Evolutionary conservation across 345 rosid species (phyloP).

Genomic region (Eucalyptus tenuipes): DNA sequence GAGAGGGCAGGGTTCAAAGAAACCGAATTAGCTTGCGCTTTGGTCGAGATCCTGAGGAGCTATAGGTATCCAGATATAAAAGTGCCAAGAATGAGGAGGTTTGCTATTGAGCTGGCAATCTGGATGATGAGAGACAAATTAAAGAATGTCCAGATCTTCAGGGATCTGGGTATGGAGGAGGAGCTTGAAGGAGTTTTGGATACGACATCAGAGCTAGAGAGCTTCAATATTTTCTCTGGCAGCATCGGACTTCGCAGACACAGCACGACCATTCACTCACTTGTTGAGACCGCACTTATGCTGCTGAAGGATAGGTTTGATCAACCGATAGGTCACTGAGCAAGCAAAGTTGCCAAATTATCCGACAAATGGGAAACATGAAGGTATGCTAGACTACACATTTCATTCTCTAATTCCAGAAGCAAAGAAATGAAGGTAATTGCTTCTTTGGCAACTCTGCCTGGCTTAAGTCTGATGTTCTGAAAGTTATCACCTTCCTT

Average conservation of each 20-base stretch:
- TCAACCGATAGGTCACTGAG: not conserved
- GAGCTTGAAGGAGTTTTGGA: conserved; percentile 46
- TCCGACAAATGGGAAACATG: not conserved
- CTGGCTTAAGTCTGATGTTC: not conserved
- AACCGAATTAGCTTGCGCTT: conserved; percentile 19
- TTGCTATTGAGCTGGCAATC: conserved; percentile 54
- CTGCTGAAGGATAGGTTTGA: not conserved
- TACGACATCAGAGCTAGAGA: conserved; percentile 67
- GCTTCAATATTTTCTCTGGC: conserved; percentile 66
- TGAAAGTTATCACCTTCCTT: not conserved
- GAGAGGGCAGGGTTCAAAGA: conserved; percentile 25
- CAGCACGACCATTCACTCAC: conserved; percentile 40
- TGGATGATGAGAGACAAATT: conserved; percentile 59
- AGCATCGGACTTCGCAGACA: conserved; percentile 57
- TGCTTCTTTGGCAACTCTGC: not conserved
- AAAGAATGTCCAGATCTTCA: conserved; percentile 13
- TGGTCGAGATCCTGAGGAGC: conserved; percentile 33
- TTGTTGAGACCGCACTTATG: conserved; percentile 22
- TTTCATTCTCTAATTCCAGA: not conserved
- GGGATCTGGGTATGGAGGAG: conserved; percentile 34
- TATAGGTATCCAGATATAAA: conserved; percentile 33
- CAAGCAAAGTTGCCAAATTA: not conserved
- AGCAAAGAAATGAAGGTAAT: not conserved
- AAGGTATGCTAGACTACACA: not conserved
- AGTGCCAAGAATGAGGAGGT: conserved; percentile 58